Base-by-base conservation (phyloP, 2,329 filamentous ascomycete species). In the Parafenestella ontariensis region DNA sequence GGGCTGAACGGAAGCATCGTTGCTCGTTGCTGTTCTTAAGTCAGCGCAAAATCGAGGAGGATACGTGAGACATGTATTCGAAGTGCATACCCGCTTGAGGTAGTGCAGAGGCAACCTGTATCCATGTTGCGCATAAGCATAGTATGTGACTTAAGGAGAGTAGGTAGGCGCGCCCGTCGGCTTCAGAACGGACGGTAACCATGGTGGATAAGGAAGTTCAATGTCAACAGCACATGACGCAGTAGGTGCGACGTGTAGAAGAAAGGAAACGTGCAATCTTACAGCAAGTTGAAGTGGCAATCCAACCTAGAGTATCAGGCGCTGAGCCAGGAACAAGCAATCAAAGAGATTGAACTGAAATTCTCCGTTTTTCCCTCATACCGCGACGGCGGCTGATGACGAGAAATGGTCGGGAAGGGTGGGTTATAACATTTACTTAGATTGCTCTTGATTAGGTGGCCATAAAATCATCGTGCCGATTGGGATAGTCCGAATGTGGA, bases 371-470 rank as follows among this genome's bases (percentile, higher is more conserved):
- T 33, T 48, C 59, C 40, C 45, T 57, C 52, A 53, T 55, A 55
- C 52, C 49, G 49, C 54, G 57, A 62, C 48, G 41, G 56, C 64
- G 61, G 65, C 59, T 60, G 60, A 55, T 63, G 61, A 58, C 53
- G 52, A 52, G 45, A 58, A 42, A 23, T 46, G 59, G 45, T 61
- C 56, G 62, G 56, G 62, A 61, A 53, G 42, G 54, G 42, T 48
- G 47, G 59, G 62, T 61, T 51, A 64, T 58, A 59, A 49, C 58
- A 66, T 62, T 48, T 69, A 66, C 57, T 54, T 71, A 71, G 39
- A 72, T 72, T 73, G 57, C 54, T 42, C 43, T 72, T 70, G 56
- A 70, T 73, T 70, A 66, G 56, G 52, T 52, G 49, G 43, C 50
- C 57, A 62, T 58, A 56, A 54, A 54, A 46, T 20, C 33, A 31